Base-by-base conservation (phyloP, 2,329 filamentous ascomycete genomes). In the Calonectria henricotiae region DNA sequence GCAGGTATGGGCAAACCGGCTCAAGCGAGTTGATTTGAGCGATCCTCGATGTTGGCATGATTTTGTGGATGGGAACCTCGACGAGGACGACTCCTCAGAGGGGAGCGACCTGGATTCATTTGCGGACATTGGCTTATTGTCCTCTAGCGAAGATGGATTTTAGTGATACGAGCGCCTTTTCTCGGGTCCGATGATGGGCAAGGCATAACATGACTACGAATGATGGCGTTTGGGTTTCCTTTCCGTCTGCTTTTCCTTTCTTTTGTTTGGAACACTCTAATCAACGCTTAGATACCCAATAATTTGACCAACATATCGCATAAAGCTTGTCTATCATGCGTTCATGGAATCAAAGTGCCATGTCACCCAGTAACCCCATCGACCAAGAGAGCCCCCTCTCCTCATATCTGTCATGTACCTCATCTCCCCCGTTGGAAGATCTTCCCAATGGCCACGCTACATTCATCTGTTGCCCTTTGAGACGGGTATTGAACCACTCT, bases 401-500 rank as follows among this genome's bases (percentile, higher is more conserved):
- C 35, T 9, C 27, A 7, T 9, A 51, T 51, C 23, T 43, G 49
- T 51, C 35, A 25, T 15, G 35, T 2, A 3, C 58, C 64, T 15
- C 20, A 54, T 43, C 32, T 62, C 35, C 46, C 47, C 17, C 61
- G 20, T 23, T n/a, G 25, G 68, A 25, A 51, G 15, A 25, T 23
- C 43, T 30, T 15, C 32, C 46, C 67, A 35, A 32, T 5, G 23
- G 5, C 15, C 44, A 30, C 6, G 13, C 12, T 30, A 68, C 67
- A 15, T 74, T 68, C 23, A 69, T 37, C 20, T 35, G 51, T 27
- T 25, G 65, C 7, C 73, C 72, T 23, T 75, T 62, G 4, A 78
- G 43, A 44, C 76, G 76, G 3, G 76, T 70, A 47, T 79, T 76
- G 64, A 78, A 80, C 80, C 81, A 83, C 9, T 67, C 71, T 64